These are phyloP conservation scores for Phialophora macrospora DNA, from an alignment of 2,329 filamentous ascomycete genomes.

Conservation along the genomic window DNA sequence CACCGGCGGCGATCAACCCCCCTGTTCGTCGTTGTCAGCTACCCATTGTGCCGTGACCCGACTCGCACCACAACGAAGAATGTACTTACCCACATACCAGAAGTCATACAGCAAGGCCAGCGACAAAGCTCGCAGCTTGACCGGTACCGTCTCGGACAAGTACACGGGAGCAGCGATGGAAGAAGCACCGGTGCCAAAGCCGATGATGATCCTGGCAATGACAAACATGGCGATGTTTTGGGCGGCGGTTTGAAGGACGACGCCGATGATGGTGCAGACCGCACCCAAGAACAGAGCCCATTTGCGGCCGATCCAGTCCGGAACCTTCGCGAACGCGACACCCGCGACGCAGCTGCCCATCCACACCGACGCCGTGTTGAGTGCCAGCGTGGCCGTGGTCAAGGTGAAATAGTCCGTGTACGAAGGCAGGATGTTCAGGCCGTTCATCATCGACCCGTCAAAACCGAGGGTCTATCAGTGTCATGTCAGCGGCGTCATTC, in stretches of 20 bases:
- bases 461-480: constrained; percentile 42
- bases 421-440: constrained; percentile 61
- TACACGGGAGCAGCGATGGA: constrained; percentile 55
- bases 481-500: not conserved
- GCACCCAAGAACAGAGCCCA: constrained; percentile 52
- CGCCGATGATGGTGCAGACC: constrained; percentile 51
- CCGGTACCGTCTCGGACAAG: constrained; percentile 52
- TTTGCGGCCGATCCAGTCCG: constrained; percentile 53
- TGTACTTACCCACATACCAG: constrained; percentile 32
- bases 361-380: constrained; percentile 62
- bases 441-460: constrained; percentile 61
- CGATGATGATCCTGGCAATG: constrained; percentile 54
- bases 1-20: constrained; percentile 54
- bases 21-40: constrained; percentile 39
- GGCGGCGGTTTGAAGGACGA: constrained; percentile 55
- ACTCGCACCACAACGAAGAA: not conserved
- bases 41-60: not conserved
- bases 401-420: constrained; percentile 63
- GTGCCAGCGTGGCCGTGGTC: constrained; percentile 57
- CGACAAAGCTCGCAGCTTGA: constrained; percentile 20
- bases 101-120: constrained; percentile 34
- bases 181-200: constrained; percentile 52
- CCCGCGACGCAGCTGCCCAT: constrained; percentile 57
- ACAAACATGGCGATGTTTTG: constrained; percentile 61
- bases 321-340: constrained; percentile 50